Base-by-base conservation (phyloP, 2,329 filamentous ascomycete species). In the Colletotrichum abscissum region DNA sequence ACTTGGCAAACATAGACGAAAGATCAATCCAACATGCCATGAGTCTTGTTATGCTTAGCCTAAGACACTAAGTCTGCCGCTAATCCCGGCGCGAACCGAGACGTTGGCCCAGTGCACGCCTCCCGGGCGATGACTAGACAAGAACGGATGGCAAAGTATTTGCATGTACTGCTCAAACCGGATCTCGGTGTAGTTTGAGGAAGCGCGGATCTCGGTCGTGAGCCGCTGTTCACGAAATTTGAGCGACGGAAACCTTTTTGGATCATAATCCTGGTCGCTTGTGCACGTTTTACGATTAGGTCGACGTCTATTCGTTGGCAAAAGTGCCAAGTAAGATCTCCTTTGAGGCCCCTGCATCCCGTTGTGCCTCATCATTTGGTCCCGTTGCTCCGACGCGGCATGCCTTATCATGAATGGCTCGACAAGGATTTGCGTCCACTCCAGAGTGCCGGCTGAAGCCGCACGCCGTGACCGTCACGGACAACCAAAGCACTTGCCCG, bases 11-110 rank as follows among this genome's bases (percentile, higher is more conserved):
- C 24, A 16, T 14, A n/a, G 14, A n/a, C 24, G 38, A 49, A 19
- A 7, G 38, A 62, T 49, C 5, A 38, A 22, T 62, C 38, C 19
- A 63, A 19, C 59, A 9, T 16, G 26, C 19, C 59, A 9, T 16
- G 26, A 26, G 16, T 16, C 16, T 49, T 49, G 42, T 4, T 4
- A 42, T 46, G 30, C 49, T 30, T 57, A 57, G 24, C 19, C 52
- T 52, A 57, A 46, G 35, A 42, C 28, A n/a, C 64, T 12, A 60
- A n/a, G 28, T 14, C 5, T 24, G 28, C 2, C 59, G 55, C 38
- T 62, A 67, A 62, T 28, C 55, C 56, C 56, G 64, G 55, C 19
- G 64, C 55, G 42, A 49, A 26, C 56, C 64, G 64, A 26, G 28
- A 67, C 26, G 1, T 42, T 28, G 58, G 8, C 35, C 35, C 35